A percentile compares a stretch with the other conserved stretches of the same genome.
Conservation (phyloP, 176 grass and related monocot species). For the Bothriochloa decipiens region DNA sequence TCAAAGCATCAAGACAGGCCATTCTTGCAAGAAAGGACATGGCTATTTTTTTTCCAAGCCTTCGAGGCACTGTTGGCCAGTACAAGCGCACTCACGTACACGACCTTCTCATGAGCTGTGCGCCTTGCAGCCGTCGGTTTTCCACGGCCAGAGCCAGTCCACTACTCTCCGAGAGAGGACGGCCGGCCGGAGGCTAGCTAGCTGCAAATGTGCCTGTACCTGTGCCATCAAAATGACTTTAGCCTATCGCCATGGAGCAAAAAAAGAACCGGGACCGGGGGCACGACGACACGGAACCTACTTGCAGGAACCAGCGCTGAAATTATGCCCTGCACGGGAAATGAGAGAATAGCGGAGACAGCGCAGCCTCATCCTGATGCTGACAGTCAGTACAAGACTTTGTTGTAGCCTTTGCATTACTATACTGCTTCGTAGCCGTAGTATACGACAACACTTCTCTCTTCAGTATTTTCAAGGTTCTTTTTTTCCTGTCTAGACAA, state of each 20-base stretch:
- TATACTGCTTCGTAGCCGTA: not conserved
- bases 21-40: slow-evolving; percentile 47
- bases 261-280: not conserved
- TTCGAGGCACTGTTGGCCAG: slow-evolving; percentile 27
- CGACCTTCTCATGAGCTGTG: slow-evolving; percentile 49
- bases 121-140: slow-evolving; percentile 24
- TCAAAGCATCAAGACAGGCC: not conserved
- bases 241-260: not conserved
- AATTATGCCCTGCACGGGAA: slow-evolving; percentile 7
- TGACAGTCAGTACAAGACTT: slow-evolving; percentile 27
- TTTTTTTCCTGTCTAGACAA: not conserved
- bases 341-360: not conserved
- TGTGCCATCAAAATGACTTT: not conserved
- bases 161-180: not conserved
- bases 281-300: slow-evolving; percentile 45
- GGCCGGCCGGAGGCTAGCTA: not conserved
- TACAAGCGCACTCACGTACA: slow-evolving; percentile 20
- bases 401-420: not conserved
- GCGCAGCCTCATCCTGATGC: slow-evolving; percentile 24
- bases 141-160: slow-evolving; percentile 36
- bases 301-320: slow-evolving; percentile 2
- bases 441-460: not conserved
- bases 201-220: not conserved
- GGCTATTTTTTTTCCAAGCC: not conserved
- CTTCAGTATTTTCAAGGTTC: no score